Base-by-base conservation (phyloP, 2,329 filamentous ascomycete species). In the Dendryphion nanum region DNA sequence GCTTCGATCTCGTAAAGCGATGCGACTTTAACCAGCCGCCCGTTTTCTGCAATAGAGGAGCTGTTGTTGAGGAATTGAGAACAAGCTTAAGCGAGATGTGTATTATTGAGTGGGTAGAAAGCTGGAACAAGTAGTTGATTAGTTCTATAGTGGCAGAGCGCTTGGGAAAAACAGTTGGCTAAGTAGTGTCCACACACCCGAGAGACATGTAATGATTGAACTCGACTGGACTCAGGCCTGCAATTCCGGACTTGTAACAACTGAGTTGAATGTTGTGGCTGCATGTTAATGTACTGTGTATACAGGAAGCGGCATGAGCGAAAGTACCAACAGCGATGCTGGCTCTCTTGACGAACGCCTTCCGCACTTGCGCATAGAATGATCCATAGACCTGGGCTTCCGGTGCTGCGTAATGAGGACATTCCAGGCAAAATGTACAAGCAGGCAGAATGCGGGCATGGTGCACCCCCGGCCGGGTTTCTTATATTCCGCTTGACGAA, bases 391-490 rank as follows among this genome's bases (percentile, higher is more conserved):
- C 44, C 45, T 56, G 55, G 53, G 37, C 44, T 42, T 33, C 31
- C 33, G 40, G 45, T n/a, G n/a, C n/a, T n/a, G n/a, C n/a, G n/a
- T n/a, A n/a, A n/a, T n/a, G n/a, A n/a, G n/a, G n/a, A 26, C 23
- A 26, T 40, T 46, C 41, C 39, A 46, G 50, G 50, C 45, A 52
- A 44, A 53, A 44, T 33, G 36, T 31, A 21, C 32, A 41, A 49
- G n/a, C 48, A 54, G 49, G 53, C 47, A 53, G 42, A 58, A 54
- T 50, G 40, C 34, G 38, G 19, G 37, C 47, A 51, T 54, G 51
- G 55, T 34, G 33, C 39, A 56, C 47, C 50, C 42, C n/a, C 35
- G 30, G 50, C 41, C 37, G 26, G 40, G n/a, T 26, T 30, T 33
- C 33, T 48, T 48, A 56, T 53, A 54, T 29, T 41, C 44, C 48